These are phyloP conservation scores for Petunia hybrid DNA, from an alignment of 305 asterid genomes.

Conservation along the genomic window DNA sequence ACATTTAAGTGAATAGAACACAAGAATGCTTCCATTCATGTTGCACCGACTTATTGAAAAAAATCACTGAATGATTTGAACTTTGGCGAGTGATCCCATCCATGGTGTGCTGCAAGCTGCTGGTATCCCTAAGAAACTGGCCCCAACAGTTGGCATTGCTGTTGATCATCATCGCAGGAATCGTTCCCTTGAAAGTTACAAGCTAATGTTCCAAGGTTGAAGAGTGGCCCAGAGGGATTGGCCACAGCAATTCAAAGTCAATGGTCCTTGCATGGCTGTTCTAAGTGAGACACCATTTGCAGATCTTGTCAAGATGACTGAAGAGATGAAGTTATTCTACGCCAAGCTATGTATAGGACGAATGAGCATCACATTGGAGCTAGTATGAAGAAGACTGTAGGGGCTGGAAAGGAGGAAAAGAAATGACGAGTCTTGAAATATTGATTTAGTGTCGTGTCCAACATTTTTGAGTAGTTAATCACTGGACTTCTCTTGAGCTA, in stretches of 20 bases:
- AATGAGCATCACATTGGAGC: constrained; percentile 50
- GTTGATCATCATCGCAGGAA: constrained; percentile 74
- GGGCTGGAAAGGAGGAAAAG: constrained; percentile 90
- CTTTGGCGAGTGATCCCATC: too few species aligned
- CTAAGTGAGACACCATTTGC: constrained; percentile 51
- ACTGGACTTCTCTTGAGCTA: background rate
- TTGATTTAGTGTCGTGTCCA: background rate
- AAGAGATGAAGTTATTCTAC: constrained; percentile 71
- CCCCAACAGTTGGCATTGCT: constrained; percentile 76
- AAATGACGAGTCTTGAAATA: constrained; percentile 41
- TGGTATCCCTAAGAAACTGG: constrained; percentile 71
- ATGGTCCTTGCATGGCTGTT: constrained; percentile 72
- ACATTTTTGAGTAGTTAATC: background rate
- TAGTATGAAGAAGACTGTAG: constrained; percentile 53
- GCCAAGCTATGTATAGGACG: constrained; percentile 76
- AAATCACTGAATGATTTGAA: too few species aligned
- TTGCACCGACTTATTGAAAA: too few species aligned
- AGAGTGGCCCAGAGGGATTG: constrained; percentile 74
- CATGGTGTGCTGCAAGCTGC: constrained; percentile 51
- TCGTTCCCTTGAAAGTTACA: constrained; percentile 73
- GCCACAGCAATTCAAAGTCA: constrained; percentile 76
- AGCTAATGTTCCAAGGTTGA: constrained; percentile 68
- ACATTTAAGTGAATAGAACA: too few species aligned
- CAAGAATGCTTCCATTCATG: too few species aligned
- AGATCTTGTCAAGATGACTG: constrained; percentile 76